Percentiles rank a stretch among this genome's conserved stretches.
Conservation (phyloP, 139 green algal genomes). For the Chlorella sorokiniana region DNA sequence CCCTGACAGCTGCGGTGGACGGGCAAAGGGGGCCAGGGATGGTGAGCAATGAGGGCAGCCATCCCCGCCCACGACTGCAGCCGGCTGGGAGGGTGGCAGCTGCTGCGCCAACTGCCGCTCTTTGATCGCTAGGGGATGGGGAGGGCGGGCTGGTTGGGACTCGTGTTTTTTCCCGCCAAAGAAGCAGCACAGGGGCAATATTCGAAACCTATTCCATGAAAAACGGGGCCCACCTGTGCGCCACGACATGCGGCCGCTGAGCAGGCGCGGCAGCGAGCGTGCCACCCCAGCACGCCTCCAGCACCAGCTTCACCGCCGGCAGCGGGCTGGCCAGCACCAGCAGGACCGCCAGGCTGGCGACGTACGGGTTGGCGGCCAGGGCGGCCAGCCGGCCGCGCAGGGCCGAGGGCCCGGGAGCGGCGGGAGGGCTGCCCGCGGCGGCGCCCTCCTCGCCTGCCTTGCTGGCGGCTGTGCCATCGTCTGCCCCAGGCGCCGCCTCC, state of each 20-base stretch:
- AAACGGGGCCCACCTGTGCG: neutral
- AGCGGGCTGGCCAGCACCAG: neutral
- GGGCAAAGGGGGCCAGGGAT: neutral
- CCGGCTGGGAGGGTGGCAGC: too few relatives aligned
- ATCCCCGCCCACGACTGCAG: too few relatives aligned
- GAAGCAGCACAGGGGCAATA: too few relatives aligned
- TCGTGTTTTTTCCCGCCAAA: too few relatives aligned
- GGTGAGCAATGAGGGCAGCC: too few relatives aligned
- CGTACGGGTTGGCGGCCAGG: slow-evolving; percentile 10
- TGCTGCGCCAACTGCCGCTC: too few relatives aligned
- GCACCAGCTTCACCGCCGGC: too few relatives aligned
- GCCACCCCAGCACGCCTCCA: neutral
- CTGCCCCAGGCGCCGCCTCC: neutral
- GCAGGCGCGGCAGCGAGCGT: neutral
- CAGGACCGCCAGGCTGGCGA: neutral
- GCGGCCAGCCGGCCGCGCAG: neutral
- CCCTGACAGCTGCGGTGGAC: neutral
- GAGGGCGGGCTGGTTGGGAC: too few relatives aligned
- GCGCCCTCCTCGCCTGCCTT: too few relatives aligned
- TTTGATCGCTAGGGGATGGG: too few relatives aligned
- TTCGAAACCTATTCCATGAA: neutral
- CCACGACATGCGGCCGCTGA: neutral
- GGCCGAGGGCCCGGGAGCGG: too few relatives aligned
- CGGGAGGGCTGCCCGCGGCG: too few relatives aligned
- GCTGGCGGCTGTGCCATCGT: neutral